Evolutionary conservation across 2,329 filamentous ascomycete genomes (phyloP).

Genomic region (Aspergillus sergii): DNA sequence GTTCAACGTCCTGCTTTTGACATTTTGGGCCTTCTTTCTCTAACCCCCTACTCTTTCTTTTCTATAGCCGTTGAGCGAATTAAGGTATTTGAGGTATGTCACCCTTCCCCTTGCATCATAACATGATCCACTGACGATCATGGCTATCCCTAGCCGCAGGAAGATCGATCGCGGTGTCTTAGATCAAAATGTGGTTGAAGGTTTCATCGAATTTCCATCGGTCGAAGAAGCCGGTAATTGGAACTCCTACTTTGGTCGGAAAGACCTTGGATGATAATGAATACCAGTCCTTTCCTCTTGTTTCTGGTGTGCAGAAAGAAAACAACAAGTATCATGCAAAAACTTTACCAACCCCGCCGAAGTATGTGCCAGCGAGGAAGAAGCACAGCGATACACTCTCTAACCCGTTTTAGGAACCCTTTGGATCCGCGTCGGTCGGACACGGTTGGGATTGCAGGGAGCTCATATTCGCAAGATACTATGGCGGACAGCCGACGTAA

Average conservation of each 20-base stretch:
- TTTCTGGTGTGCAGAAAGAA: slow-evolving; percentile 29
- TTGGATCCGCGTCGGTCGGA: slow-evolving; percentile 21
- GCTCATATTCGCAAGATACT: slow-evolving; percentile 59
- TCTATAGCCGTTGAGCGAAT: background rate
- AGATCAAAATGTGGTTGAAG: slow-evolving; percentile 58
- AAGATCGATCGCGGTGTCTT: background rate
- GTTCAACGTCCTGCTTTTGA: no score
- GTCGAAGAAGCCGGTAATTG: slow-evolving; percentile 48
- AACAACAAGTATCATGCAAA: slow-evolving; percentile 30
- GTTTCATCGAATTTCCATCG: slow-evolving; percentile 41
- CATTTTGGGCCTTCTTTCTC: background rate
- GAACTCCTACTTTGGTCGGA: slow-evolving; percentile 49
- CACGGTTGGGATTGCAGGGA: slow-evolving; percentile 44
- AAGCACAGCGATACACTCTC: slow-evolving; percentile 5
- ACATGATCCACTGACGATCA: background rate
- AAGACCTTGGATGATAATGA: slow-evolving; percentile 50
- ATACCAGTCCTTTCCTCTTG: slow-evolving; percentile 42
- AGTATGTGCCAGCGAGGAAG: slow-evolving; percentile 31
- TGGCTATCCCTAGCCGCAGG: background rate
- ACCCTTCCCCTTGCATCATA: background rate
- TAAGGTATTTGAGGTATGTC: background rate
- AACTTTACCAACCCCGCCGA: slow-evolving; percentile 41
- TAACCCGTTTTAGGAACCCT: slow-evolving; percentile 21
- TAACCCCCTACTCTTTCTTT: background rate
- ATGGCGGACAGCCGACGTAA: slow-evolving; percentile 31